Conservation (phyloP, 108 stramenopile genomes). For the Cyclotella kingstonii region DNA sequence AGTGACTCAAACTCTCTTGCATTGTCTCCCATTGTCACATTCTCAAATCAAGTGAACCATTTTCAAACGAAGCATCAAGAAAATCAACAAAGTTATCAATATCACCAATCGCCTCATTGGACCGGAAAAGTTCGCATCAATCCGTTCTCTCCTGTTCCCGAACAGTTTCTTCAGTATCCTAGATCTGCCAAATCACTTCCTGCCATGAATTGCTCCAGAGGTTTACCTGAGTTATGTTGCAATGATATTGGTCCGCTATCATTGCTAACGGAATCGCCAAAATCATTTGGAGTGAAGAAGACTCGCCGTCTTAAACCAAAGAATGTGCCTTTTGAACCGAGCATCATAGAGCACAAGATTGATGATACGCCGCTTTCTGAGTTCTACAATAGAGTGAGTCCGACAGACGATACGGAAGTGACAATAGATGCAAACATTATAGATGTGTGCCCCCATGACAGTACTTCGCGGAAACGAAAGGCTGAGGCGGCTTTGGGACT, state of each 20-base stretch:
- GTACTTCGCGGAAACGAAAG: conserved; percentile 7
- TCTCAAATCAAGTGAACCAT: conserved; percentile 7
- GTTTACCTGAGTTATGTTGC: conserved; percentile 1
- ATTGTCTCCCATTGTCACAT: conserved; percentile 12
- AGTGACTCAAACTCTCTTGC: not conserved
- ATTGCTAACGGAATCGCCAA: not conserved
- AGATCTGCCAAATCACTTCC: conserved; percentile 14
- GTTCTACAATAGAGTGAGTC: conserved; percentile 8
- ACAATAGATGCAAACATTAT: not conserved
- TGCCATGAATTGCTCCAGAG: not conserved
- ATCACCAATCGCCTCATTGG: conserved; percentile 43
- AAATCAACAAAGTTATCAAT: conserved; percentile 14
- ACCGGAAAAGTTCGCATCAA: conserved; percentile 40
- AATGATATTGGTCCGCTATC: not conserved
- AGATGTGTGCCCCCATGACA: not conserved
- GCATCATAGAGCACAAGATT: not conserved
- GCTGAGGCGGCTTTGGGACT: not conserved
- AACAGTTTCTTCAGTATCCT: conserved; percentile 28
- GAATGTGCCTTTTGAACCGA: not conserved
- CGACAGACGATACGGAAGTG: conserved; percentile 5
- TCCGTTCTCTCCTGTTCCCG: conserved; percentile 41
- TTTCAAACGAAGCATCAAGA: not conserved
- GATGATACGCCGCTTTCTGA: too few species aligned
- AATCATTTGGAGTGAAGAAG: not conserved
- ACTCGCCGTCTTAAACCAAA: conserved; percentile 15